Conservation (phyloP, 148 eudicot genomes). For the Vaccinium darrowii region DNA sequence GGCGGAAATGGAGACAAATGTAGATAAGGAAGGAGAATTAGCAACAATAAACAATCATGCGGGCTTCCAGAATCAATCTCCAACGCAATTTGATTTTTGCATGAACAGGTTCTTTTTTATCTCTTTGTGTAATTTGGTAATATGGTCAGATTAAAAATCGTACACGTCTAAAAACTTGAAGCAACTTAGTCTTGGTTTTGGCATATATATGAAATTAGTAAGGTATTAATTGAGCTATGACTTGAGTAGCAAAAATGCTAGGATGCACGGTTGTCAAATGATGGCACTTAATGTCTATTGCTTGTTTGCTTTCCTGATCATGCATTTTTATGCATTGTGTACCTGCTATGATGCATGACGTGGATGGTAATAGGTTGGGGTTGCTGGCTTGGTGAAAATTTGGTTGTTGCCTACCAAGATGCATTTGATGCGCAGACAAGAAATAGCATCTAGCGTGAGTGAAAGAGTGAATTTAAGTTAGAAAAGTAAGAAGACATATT, state of each 20-base stretch:
- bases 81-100: constrained; percentile 39
- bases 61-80: constrained; percentile 43
- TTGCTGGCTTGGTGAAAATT: constrained; percentile 2
- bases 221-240: neutral
- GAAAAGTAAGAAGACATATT: neutral
- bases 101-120: constrained; percentile 54
- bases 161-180: neutral
- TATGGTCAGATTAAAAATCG: neutral
- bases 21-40: constrained; percentile 39
- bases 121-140: neutral
- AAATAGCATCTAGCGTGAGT: neutral
- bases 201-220: neutral
- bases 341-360: neutral
- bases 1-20: constrained; percentile 44
- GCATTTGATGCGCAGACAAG: neutral
- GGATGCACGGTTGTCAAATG: constrained; percentile 2
- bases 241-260: neutral
- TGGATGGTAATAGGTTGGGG: neutral
- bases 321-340: neutral
- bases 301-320: neutral
- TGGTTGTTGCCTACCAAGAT: neutral
- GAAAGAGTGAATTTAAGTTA: neutral
- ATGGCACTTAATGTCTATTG: neutral
- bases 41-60: constrained; percentile 34
- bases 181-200: constrained; percentile 7